Evolutionary conservation across 352 stramenopile genomes (phyloP).

Genomic region (Phytophthora macrochlamydospora): DNA sequence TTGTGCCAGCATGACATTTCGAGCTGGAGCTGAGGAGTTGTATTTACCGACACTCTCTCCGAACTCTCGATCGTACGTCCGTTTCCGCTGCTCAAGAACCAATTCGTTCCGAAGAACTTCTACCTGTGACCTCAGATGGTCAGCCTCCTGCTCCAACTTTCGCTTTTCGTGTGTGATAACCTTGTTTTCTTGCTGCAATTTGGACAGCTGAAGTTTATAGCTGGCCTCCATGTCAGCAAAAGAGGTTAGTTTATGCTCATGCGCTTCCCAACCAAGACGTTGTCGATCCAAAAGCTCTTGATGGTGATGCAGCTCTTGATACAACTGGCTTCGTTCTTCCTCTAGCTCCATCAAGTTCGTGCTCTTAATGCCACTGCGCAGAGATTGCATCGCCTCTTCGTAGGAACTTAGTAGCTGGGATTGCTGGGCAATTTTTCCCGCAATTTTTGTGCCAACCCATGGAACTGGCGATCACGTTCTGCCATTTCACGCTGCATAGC

Average conservation of each 20-base stretch:
- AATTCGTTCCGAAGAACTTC: conserved; percentile 56
- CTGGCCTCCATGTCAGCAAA: conserved; percentile 36
- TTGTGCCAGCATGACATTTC: conserved; percentile 30
- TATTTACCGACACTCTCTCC: conserved; percentile 22
- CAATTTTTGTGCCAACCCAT: conserved; percentile 55
- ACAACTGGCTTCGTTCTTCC: conserved; percentile 56
- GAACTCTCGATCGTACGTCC: conserved; percentile 54
- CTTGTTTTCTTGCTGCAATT: conserved; percentile 50
- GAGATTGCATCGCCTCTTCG: conserved; percentile 62
- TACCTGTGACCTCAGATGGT: conserved; percentile 36
- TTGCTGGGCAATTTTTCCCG: conserved; percentile 62
- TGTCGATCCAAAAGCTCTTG: conserved; percentile 36
- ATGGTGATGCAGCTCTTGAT: conserved; percentile 44
- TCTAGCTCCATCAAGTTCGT: conserved; percentile 68
- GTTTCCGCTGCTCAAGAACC: conserved; percentile 52
- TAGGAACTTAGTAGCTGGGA: conserved; percentile 55
- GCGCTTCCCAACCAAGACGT: conserved; percentile 33
- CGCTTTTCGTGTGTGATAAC: conserved; percentile 39
- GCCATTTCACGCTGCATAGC: conserved; percentile 45
- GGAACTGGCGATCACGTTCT: conserved; percentile 52
- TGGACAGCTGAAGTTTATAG: conserved; percentile 39
- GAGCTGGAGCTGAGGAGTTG: conserved; percentile 20
- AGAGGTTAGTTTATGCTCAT: conserved; percentile 32
- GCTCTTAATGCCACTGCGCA: conserved; percentile 52
- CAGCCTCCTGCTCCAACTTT: conserved; percentile 55